Evolutionary conservation across 169 alveolate genomes (phyloP).

Genomic region (Plasmodium blacklocki): DNA sequence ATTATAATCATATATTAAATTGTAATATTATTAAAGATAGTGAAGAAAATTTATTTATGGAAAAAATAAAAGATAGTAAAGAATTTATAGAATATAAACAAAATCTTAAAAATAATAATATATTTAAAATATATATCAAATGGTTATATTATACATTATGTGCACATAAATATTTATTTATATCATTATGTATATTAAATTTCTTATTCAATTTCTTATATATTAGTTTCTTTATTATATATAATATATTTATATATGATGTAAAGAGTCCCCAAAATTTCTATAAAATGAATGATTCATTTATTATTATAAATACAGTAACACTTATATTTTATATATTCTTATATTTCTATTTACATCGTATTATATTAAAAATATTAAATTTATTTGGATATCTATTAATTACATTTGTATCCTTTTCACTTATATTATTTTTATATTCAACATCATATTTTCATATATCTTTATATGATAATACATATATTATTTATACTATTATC

Average conservation of each 20-base stretch:
- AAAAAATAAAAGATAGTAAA: conserved; percentile 3
- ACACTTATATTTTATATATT: conserved; percentile 26
- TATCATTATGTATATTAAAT: conserved; percentile 15
- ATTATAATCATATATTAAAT: conserved; percentile 6
- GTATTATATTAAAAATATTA: conserved; percentile 21
- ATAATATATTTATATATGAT: conserved; percentile 24
- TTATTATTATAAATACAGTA: conserved; percentile 1
- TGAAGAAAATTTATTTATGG: background rate
- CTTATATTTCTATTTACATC: conserved; percentile 16
- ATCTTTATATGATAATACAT: background rate
- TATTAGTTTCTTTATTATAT: conserved; percentile 23
- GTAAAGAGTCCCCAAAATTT: background rate
- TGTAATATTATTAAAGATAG: background rate
- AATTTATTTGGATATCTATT: conserved; percentile 12
- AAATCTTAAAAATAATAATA: conserved; percentile 11
- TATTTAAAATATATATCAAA: conserved; percentile 4
- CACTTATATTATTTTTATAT: conserved; percentile 10
- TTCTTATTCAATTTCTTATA: conserved; percentile 28
- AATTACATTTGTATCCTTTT: conserved; percentile 33
- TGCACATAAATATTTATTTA: conserved; percentile 17
- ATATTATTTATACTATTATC: conserved; percentile 6
- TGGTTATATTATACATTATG: conserved; percentile 28
- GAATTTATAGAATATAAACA: conserved; percentile 30
- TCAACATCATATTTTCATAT: background rate
- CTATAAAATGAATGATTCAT: conserved; percentile 12